phyloP scores from a whole-genome alignment of 257 asterid genomes.

The Parsonsia alboflavescens region DNA sequence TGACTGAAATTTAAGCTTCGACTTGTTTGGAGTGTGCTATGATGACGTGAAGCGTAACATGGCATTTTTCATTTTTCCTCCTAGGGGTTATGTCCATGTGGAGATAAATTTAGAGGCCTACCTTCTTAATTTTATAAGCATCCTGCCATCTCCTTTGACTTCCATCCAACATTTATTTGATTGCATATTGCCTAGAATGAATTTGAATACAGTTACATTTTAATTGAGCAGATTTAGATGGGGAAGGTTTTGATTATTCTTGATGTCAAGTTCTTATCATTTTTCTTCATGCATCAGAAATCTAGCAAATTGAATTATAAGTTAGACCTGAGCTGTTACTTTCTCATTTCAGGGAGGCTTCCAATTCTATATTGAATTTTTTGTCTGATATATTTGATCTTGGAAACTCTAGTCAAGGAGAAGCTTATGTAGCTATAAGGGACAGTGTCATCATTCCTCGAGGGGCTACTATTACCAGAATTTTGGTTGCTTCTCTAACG shows the following conservation, averaged over 20 bases:
- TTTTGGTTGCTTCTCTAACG: conserved; percentile 75
- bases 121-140: not conserved
- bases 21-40: not conserved
- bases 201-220: not conserved
- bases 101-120: not conserved
- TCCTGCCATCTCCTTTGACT: not conserved
- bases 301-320: not conserved
- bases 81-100: not conserved
- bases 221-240: not conserved
- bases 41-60: not conserved
- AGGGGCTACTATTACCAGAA: conserved; percentile 66
- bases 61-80: not conserved
- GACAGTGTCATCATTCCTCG: conserved; percentile 78
- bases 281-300: too few species aligned
- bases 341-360: conserved; percentile 76
- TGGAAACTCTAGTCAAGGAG: conserved; percentile 64
- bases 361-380: conserved; percentile 80
- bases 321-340: not conserved
- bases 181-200: not conserved
- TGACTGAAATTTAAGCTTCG: not conserved
- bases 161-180: not conserved
- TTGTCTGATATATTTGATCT: conserved; percentile 77
- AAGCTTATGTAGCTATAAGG: conserved; percentile 55
- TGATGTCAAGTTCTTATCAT: not conserved
- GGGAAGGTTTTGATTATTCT: not conserved